Conservation (phyloP, 2,329 filamentous ascomycete genomes). For the Sporothrix protearum region DNA sequence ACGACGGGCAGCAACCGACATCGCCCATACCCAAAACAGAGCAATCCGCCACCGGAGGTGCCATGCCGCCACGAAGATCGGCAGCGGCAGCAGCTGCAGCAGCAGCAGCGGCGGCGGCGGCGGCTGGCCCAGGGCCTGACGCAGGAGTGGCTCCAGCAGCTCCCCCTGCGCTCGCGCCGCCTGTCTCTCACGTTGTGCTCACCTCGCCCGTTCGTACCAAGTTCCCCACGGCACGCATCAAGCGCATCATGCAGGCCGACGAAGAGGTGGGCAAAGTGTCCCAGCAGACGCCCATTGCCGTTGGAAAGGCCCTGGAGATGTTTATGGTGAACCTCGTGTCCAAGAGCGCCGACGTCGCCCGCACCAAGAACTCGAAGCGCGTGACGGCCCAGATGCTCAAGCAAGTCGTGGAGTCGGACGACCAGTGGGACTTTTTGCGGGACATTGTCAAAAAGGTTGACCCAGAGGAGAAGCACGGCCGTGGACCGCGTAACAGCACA, state of each 20-base stretch:
- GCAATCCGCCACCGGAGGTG: not conserved
- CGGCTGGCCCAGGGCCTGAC: not conserved
- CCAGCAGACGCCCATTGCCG: constrained; percentile 93
- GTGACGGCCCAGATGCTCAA: constrained; percentile 91
- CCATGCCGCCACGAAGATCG: constrained; percentile 27
- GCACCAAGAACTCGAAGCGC: constrained; percentile 77
- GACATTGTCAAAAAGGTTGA: constrained; percentile 87
- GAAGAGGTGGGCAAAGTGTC: constrained; percentile 98
- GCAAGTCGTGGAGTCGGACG: constrained; percentile 79
- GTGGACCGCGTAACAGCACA: constrained; percentile 48
- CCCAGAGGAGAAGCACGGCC: constrained; percentile 47
- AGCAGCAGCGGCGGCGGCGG: not conserved
- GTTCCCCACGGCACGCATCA: constrained; percentile 95
- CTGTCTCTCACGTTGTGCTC: constrained; percentile 39
- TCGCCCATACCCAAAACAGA: constrained; percentile 3
- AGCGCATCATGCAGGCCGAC: constrained; percentile 98
- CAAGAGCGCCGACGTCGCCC: constrained; percentile 81
- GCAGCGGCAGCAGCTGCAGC: constrained; percentile 14
- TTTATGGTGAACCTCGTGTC: constrained; percentile 96
- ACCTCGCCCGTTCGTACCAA: constrained; percentile 83
- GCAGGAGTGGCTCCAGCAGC: constrained; percentile 13
- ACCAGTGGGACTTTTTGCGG: constrained; percentile 88
- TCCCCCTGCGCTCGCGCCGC: not conserved
- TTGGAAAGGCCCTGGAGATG: constrained; percentile 90
- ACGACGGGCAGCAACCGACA: not conserved